Base-by-base conservation (phyloP, 257 asterid species). In the Solanum corneliomulleri region DNA sequence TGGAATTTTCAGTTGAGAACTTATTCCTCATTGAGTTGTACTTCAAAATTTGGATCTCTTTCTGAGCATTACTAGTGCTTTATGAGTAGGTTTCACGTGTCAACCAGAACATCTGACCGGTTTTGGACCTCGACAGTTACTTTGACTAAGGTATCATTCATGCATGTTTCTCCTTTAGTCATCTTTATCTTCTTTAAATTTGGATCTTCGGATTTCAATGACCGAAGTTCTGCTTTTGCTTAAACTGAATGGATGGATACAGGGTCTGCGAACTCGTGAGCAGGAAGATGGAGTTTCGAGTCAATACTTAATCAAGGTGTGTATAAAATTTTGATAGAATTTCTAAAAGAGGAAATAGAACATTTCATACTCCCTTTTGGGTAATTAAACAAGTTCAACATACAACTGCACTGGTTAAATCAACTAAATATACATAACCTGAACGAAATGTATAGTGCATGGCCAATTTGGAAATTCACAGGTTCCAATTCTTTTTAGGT, bases 221-320 rank as follows among this genome's bases (percentile, higher is more conserved):
- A 35, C 60, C 37, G 83, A 71, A 60, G 25, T 47, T 82, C 52
- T 85, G 25, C 35, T 52, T 66, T 90, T 87, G 52, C 78, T 83
- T 75, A 13, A 49, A 83, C 74, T 82, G 68, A 66, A 44, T 86
- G 47, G 81, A 86, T 60, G 62, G 41, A 88, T 88, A 90, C 89
- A 95, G 99, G 99, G 97, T 64, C 76, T 92, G 90, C 94, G 99
- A 89, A 93, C 95, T 81, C 98, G 98, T 86, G 98, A 97, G 92
- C 92, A 94, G 89, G 99, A 97, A 92, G 99, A 95, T 86, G 89
- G 86, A 77, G 96, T 97, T 87, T 94, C 98, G 78, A 97, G 99
- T 92, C 98, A 92, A 93, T 90, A 87, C 89, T 89, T 97, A 90
- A 89, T 94, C 91, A 94, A 95, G 98, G 99, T 97, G 88, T 77